Base-by-base conservation (phyloP, 495 filamentous ascomycete species). In the Letharia lupina region DNA sequence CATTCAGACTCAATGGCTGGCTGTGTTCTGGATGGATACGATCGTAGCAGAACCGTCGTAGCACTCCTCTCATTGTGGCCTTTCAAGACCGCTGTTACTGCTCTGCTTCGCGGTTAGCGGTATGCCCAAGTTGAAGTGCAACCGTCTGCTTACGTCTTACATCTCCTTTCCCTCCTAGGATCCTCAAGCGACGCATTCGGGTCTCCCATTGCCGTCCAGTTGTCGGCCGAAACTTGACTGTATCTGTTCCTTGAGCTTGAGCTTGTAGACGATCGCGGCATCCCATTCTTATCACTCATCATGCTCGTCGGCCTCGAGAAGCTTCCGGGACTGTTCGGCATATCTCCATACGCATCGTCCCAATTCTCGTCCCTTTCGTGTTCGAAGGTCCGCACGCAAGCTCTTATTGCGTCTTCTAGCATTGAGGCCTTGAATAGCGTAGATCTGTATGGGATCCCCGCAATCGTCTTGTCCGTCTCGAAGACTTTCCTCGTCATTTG, bases 401-500 rank as follows among this genome's bases (percentile, higher is more conserved):
- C 88, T 72, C 84, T 84, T 72, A 98, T 98, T 1, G 92, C 95
- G 68, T 97, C 91, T 73, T 98, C 95, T 62, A 98, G 80, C 72
- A 91, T 93, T 11, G 90, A 93, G 9, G 94, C 93, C 78, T 98
- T 98, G 83, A 97, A 98, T 54, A 98, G 74, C 0, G 94, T 98
- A 23, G 90, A 92, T 35, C 89, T 86, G 71, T 94, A 96, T 0
- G 93, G 94, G 63, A 98, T 94, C 18, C 93, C 94, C 23, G 89
- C 90, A 67, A 98, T 85, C 10, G 93, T 98, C 78, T 98, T 98
- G 77, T 98, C 95, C 13, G 94, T 97, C 76, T 96, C 92, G 69
- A 98, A 98, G 1, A 98, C 95, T 72, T 86, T 87, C 69, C 88
- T 86, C 48, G 94, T 98, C 82, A 98, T 89, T 64, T 90, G 87